These are phyloP conservation scores for Brettanomyces anomalus DNA, from an alignment of 805 yeast genomes.

Conservation along the genomic window DNA sequence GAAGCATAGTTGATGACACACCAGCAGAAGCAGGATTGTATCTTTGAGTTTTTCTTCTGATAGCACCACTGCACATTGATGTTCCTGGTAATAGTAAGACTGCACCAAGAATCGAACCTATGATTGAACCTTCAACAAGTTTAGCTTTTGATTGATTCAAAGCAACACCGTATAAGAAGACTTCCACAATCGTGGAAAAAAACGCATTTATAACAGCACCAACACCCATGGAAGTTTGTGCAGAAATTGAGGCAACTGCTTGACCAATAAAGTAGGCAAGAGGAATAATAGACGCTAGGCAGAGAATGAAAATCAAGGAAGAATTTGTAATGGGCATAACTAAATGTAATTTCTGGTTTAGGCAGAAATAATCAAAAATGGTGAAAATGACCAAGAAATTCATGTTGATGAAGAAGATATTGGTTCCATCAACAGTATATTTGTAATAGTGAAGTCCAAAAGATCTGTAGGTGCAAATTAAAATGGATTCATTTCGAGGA, in stretches of 20 bases:
- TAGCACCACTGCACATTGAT: slow-evolving; percentile 97
- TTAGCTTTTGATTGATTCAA: slow-evolving; percentile 75
- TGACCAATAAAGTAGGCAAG: slow-evolving; percentile 96
- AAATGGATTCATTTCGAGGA: slow-evolving; percentile 46
- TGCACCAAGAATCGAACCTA: slow-evolving; percentile 90
- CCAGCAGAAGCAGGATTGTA: slow-evolving; percentile 97
- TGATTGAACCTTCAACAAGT: slow-evolving; percentile 90
- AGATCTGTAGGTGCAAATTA: slow-evolving; percentile 87
- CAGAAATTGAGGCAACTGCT: slow-evolving; percentile 98
- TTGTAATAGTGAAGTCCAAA: slow-evolving; percentile 91
- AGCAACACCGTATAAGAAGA: slow-evolving; percentile 88
- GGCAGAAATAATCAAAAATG: slow-evolving; percentile 62
- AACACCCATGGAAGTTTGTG: slow-evolving; percentile 97
- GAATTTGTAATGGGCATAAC: slow-evolving; percentile 47
- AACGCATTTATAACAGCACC: slow-evolving; percentile 98
- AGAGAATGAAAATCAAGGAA: slow-evolving; percentile 58
- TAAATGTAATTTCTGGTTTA: slow-evolving; percentile 37
- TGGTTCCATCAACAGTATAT: slow-evolving; percentile 94
- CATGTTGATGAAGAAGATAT: slow-evolving; percentile 82
- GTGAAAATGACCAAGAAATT: slow-evolving; percentile 73
- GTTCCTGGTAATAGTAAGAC: slow-evolving; percentile 86
- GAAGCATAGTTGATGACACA: slow-evolving; percentile 90
- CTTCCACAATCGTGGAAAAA: slow-evolving; percentile 92
- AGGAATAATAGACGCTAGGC: slow-evolving; percentile 82
- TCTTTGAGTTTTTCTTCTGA: slow-evolving; percentile 84